Evolutionary conservation across 1,284 basidiomycete species (phyloP).

Genomic region (Ceratobasidium sp.): DNA sequence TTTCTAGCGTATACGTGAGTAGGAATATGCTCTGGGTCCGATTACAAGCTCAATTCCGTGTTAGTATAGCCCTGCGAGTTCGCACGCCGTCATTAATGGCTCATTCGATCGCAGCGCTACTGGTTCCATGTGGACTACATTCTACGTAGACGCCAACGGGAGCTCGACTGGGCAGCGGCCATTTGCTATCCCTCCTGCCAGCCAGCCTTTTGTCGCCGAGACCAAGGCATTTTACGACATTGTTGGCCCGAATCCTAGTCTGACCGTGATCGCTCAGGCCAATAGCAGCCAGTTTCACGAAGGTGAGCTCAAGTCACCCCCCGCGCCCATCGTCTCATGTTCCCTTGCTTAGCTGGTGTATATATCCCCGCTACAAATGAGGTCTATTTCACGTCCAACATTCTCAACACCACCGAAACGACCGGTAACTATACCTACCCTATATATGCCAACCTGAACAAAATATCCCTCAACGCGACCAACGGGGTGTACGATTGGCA

Average conservation of each 20-base stretch:
- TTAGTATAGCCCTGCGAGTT: slow-evolving; percentile 13
- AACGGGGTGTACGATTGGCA: slow-evolving; percentile 25
- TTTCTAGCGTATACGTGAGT: no score
- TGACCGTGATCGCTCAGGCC: slow-evolving; percentile 16
- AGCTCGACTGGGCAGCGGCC: slow-evolving; percentile 3
- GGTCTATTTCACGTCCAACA: slow-evolving; percentile 35
- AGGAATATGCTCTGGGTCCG: no score
- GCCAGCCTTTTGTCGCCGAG: slow-evolving; percentile 21
- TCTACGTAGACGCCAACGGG: slow-evolving; percentile 20
- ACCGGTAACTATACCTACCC: slow-evolving; percentile 7
- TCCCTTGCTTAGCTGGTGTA: slow-evolving; percentile 17
- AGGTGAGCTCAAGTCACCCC: not conserved
- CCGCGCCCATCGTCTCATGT: not conserved
- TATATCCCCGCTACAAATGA: slow-evolving; percentile 27
- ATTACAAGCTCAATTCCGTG: no score
- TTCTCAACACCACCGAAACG: slow-evolving; percentile 17
- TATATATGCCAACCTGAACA: slow-evolving; percentile 19
- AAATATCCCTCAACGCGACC: slow-evolving; percentile 27
- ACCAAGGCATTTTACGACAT: slow-evolving; percentile 16
- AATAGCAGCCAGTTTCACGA: slow-evolving; percentile 30
- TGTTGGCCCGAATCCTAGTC: slow-evolving; percentile 1
- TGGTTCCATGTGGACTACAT: slow-evolving; percentile 30
- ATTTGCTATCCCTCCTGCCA: slow-evolving; percentile 14
- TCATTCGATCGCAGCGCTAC: slow-evolving; percentile 28
- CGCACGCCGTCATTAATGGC: slow-evolving; percentile 33